Evolutionary conservation across 768 basidiomycete species (phyloP).

Genomic region (Pleurotus citrinopileatus): DNA sequence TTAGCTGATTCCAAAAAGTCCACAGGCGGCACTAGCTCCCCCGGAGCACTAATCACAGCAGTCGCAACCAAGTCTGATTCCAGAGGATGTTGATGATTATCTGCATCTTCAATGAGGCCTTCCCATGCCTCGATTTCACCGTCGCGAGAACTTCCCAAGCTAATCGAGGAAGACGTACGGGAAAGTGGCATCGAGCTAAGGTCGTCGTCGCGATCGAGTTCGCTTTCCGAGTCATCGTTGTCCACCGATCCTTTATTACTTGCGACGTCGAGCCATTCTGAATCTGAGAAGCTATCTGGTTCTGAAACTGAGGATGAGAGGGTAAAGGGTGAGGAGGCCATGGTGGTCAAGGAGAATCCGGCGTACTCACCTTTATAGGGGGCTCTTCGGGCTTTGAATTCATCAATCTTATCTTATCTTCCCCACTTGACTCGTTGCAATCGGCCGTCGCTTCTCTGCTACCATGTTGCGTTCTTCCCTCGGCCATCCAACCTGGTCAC

Average conservation of each 20-base stretch:
- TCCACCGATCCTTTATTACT: conserved; percentile 57
- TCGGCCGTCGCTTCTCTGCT: no score
- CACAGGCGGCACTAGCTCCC: neutral
- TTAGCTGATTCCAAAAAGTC: conserved; percentile 19
- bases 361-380: neutral
- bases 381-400: conserved; percentile 7
- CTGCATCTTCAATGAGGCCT: conserved; percentile 67
- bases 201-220: conserved; percentile 59
- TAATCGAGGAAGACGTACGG: conserved; percentile 60
- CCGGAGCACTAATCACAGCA: conserved; percentile 22
- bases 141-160: conserved; percentile 64
- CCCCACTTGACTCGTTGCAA: neutral
- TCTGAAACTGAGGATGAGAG: conserved; percentile 53
- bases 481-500: neutral
- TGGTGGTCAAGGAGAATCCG: conserved; percentile 11
- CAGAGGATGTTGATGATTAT: conserved; percentile 15
- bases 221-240: conserved; percentile 66
- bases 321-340: conserved; percentile 19
- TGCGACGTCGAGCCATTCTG: conserved; percentile 81
- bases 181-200: conserved; percentile 51
- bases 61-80: conserved; percentile 24
- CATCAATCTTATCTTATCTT: conserved; percentile 6
- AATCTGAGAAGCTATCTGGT: conserved; percentile 68
- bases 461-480: neutral
- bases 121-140: conserved; percentile 79